Base-by-base conservation (phyloP, 306 rosid genomes). In the Carpinus fangiana region DNA sequence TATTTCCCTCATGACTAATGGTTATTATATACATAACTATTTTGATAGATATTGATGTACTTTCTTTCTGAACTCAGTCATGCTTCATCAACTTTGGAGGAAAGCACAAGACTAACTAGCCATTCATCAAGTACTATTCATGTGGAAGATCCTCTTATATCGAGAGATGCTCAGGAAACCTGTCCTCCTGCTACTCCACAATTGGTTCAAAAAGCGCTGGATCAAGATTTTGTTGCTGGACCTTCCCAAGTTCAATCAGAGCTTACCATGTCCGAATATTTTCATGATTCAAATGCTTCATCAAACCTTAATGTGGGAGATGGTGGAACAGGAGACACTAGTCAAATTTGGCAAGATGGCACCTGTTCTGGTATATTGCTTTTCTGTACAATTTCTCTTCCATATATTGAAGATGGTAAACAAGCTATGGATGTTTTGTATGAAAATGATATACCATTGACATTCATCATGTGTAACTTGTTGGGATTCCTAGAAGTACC, bases 71-170 rank as follows among this genome's bases (percentile, higher is more conserved):
- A 64, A 64, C 31, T 67, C 80, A 80, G 80, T 75, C 67, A 67
- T 77, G 67, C 48, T 67, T 77, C 84, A 38, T 73, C 80, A 72
- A 85, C 79, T 70, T 45, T 38, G 54, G 86, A 85, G 75, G 86
- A 80, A 85, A 89, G 91, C 83, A 71, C 79, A 76, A 89, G 82
- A 84, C 81, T 83, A 87, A 82, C 84, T 62, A 70, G 73, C 80
- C 77, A 84, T 76, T 85, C 91, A 36, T 81, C 88, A 51, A 83
- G 88, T 84, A 62, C 75, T 64, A 71, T 78, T 76, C 86, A 75
- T 51, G 97, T 89, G 81, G 94, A 92, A 82, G 86, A 82, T 76
- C 55, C 73, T 79, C 77, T 23, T 59, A 7, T 69, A 26, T 82
- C 78, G 72, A 84, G 81, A 82, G 90, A 81, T 61, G 77, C 85